Conservation (phyloP, 2,329 filamentous ascomycete genomes). For the Pseudogymnoascus sp. region DNA sequence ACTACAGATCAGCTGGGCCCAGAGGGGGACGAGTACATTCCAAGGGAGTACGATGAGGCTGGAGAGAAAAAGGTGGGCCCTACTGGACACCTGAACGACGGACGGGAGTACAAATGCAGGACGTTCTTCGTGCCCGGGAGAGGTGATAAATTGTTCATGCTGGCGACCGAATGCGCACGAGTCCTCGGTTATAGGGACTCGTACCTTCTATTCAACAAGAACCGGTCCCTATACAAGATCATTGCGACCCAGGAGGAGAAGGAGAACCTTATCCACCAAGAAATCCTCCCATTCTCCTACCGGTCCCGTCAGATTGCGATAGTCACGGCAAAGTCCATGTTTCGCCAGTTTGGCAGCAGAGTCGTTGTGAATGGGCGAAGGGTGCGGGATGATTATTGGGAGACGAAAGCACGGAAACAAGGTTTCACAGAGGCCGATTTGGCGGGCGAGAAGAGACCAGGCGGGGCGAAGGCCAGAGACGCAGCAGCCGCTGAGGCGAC, state of each 20-base stretch:
- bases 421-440: slow-evolving; percentile 96
- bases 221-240: slow-evolving; percentile 92
- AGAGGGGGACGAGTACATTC: slow-evolving; percentile 88
- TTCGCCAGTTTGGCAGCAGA: slow-evolving; percentile 92
- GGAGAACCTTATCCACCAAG: slow-evolving; percentile 89
- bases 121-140: slow-evolving; percentile 89
- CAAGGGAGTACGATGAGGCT: slow-evolving; percentile 83
- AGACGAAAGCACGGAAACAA: slow-evolving; percentile 92
- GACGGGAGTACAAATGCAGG: slow-evolving; percentile 81
- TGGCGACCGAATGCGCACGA: slow-evolving; percentile 92
- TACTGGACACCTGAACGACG: slow-evolving; percentile 73
- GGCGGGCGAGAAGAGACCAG: slow-evolving; percentile 91
- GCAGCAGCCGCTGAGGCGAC: slow-evolving; percentile 60
- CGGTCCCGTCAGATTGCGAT: slow-evolving; percentile 97
- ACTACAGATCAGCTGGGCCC: slow-evolving; percentile 90
- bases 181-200: slow-evolving; percentile 92
- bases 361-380: slow-evolving; percentile 83
- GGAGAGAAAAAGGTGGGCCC: slow-evolving; percentile 89
- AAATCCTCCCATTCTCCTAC: slow-evolving; percentile 95
- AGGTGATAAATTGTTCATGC: slow-evolving; percentile 94
- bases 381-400: slow-evolving; percentile 98
- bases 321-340: slow-evolving; percentile 96
- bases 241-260: slow-evolving; percentile 94
- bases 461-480: slow-evolving; percentile 80
- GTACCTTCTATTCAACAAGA: slow-evolving; percentile 98